Conservation (phyloP, 2,329 filamentous ascomycete species). For the Cytospora piceae region DNA sequence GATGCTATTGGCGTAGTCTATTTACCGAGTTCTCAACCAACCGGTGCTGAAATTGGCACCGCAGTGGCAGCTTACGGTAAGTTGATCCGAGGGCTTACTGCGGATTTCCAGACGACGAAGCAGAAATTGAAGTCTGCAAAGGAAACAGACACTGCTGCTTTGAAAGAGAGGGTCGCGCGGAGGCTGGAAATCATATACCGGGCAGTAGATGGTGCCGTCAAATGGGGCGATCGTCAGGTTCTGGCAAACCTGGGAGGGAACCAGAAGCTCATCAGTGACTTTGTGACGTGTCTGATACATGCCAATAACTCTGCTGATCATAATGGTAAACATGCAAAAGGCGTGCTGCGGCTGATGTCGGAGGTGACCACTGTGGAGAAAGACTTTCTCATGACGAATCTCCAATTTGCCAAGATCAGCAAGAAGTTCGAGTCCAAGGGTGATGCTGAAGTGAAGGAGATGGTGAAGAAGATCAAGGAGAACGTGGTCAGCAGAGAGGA, state of each 20-base stretch:
- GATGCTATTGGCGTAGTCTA: conserved; percentile 56
- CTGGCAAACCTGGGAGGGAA: conserved; percentile 62
- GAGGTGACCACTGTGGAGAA: conserved; percentile 64
- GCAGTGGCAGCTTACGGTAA: conserved; percentile 57
- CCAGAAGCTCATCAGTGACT: conserved; percentile 57
- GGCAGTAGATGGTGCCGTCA: conserved; percentile 57
- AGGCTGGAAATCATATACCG: conserved; percentile 54
- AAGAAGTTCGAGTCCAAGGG: conserved; percentile 67
- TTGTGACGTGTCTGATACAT: conserved; percentile 58
- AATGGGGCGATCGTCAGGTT: conserved; percentile 58
- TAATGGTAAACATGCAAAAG: conserved; percentile 57
- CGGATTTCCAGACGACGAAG: conserved; percentile 52
- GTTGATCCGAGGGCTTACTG: conserved; percentile 52
- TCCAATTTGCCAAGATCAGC: conserved; percentile 68
- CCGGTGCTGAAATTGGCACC: conserved; percentile 46
- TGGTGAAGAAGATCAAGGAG: conserved; percentile 53
- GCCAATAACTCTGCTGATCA: conserved; percentile 58
- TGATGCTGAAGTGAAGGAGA: conserved; percentile 64
- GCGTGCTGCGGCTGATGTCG: conserved; percentile 63
- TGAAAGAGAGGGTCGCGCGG: conserved; percentile 47
- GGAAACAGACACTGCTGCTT: conserved; percentile 43
- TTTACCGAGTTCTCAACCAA: conserved; percentile 47
- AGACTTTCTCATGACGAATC: conserved; percentile 61
- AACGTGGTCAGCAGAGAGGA: conserved; percentile 35
- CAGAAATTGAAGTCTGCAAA: conserved; percentile 49